Conservation (phyloP, 2,329 filamentous ascomycete species). For the Trichoderma afroharzianum region DNA sequence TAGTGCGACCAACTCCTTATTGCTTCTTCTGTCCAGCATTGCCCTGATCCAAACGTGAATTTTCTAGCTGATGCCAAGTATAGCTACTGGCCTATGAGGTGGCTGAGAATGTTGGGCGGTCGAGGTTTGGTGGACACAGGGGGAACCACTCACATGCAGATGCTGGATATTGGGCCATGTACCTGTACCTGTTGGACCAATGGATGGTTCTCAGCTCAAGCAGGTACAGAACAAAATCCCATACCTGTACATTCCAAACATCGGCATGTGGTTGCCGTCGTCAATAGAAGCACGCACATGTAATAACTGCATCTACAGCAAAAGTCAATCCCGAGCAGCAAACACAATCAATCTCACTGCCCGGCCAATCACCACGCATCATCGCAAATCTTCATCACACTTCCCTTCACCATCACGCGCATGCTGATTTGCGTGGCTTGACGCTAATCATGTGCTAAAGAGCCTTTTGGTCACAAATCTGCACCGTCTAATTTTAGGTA, state of each 20-base stretch:
- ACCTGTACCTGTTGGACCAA: background rate
- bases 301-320: background rate
- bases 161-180: constrained; percentile 2
- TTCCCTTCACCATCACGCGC: background rate
- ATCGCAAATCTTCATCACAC: background rate
- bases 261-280: background rate
- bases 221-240: background rate
- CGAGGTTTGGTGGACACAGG: background rate
- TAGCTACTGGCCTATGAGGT: background rate
- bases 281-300: background rate
- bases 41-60: background rate
- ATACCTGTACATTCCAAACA: background rate
- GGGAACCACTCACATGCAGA: background rate
- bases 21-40: background rate
- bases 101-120: background rate
- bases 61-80: background rate
- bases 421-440: constrained; percentile 2
- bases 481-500: constrained; percentile 14
- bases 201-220: background rate
- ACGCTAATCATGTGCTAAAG: constrained; percentile 10
- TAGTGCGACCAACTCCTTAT: background rate
- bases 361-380: background rate
- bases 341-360: background rate
- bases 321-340: background rate
- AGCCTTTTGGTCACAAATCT: background rate